A percentile compares a stretch with the other conserved stretches of the same genome.
Conservation (phyloP, 1,284 basidiomycete species). For the Ustilago crameri region DNA sequence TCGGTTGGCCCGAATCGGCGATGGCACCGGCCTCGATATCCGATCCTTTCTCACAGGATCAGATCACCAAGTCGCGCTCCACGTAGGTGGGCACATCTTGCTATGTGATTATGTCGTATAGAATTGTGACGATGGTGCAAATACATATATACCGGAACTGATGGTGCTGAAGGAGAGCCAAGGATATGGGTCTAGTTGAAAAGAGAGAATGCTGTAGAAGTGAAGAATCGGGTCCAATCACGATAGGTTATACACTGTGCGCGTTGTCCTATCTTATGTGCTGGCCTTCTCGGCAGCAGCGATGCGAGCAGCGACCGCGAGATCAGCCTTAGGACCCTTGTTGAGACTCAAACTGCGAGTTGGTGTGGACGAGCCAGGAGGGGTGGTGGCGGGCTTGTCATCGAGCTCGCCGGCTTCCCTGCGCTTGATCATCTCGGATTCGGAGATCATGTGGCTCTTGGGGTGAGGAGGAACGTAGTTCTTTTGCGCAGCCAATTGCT, state of each 20-base stretch:
- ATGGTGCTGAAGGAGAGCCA: slow-evolving; percentile 7
- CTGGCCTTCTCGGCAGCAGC: slow-evolving; percentile 47
- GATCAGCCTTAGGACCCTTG: slow-evolving; percentile 34
- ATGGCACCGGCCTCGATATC: too few species aligned
- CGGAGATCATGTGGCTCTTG: slow-evolving; percentile 61
- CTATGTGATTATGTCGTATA: slow-evolving; percentile 8
- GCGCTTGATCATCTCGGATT: slow-evolving; percentile 50
- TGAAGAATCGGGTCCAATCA: not conserved
- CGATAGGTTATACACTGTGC: not conserved
- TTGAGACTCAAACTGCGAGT: slow-evolving; percentile 41
- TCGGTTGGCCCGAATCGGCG: too few species aligned
- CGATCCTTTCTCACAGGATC: not conserved
- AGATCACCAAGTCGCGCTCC: too few species aligned
- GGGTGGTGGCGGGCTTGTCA: slow-evolving; percentile 51
- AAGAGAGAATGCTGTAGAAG: slow-evolving; percentile 8
- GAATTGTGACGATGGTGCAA: slow-evolving; percentile 16
- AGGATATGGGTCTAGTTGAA: slow-evolving; percentile 8
- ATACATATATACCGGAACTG: slow-evolving; percentile 25
- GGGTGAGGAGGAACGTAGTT: slow-evolving; percentile 73
- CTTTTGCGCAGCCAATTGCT: slow-evolving; percentile 79
- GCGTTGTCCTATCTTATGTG: not conserved
- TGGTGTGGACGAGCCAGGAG: slow-evolving; percentile 50
- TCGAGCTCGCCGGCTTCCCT: slow-evolving; percentile 41
- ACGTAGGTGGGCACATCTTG: too few species aligned
- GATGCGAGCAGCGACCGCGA: slow-evolving; percentile 42